Conservation (phyloP, 148 eudicot genomes). For the Cornus suecica region DNA sequence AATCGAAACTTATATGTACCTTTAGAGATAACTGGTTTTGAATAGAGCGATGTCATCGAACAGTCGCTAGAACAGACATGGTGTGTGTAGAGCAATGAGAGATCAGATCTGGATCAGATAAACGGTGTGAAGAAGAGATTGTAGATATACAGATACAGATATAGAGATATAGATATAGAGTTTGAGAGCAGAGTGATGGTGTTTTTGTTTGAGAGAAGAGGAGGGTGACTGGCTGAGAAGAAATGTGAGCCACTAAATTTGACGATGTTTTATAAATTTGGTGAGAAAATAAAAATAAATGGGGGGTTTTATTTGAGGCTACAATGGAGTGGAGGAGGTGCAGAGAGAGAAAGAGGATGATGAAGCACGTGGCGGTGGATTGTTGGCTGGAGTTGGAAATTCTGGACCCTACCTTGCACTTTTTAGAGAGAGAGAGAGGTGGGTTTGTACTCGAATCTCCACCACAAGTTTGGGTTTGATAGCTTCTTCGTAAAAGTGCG, state of each 20-base stretch:
- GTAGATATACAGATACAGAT: neutral
- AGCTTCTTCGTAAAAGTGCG: neutral
- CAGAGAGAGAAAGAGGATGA: neutral
- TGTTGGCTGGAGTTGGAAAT: conserved; percentile 8
- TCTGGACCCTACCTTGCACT: conserved; percentile 22
- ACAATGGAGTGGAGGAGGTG: neutral
- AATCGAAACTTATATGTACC: conserved; percentile 19
- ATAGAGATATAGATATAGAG: conserved; percentile 1
- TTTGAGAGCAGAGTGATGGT: conserved; percentile 7
- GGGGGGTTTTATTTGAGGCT: conserved; percentile 32
- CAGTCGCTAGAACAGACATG: neutral
- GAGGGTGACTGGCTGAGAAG: too few species aligned
- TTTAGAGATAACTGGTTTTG: conserved; percentile 17
- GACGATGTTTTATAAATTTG: conserved; percentile 18
- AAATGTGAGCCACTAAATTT: conserved; percentile 59
- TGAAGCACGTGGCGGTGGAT: conserved; percentile 16
- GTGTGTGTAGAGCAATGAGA: neutral
- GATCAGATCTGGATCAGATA: conserved; percentile 14
- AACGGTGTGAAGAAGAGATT: neutral
- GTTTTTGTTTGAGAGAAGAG: neutral
- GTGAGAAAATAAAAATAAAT: conserved; percentile 14
- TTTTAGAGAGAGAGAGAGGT: conserved; percentile 6
- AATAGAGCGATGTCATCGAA: conserved; percentile 21
- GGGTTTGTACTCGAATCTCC: neutral
- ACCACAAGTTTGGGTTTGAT: neutral